Evolutionary conservation across 108 stramenopile genomes (phyloP).

Genomic region (Pseudonitzschia multiseries): DNA sequence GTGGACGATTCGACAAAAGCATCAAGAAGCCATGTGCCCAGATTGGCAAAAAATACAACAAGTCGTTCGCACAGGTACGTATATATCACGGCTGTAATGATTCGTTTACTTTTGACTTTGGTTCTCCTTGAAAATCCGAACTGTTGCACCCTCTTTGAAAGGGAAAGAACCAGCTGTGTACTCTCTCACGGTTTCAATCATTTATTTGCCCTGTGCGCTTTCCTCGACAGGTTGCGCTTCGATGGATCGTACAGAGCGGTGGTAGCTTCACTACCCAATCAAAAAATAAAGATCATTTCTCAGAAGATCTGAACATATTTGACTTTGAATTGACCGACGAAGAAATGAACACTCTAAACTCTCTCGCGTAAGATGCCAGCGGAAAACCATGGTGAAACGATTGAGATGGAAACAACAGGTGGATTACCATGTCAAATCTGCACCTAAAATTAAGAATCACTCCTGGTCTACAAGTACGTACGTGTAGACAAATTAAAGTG

Average conservation of each 20-base stretch:
- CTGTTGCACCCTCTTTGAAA: too few relatives aligned
- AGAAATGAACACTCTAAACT: constrained; percentile 52
- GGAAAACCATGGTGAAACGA: not conserved
- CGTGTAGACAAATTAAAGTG: too few relatives aligned
- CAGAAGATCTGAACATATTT: constrained; percentile 73
- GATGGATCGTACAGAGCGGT: constrained; percentile 77
- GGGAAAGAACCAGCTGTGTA: not conserved
- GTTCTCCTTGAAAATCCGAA: too few relatives aligned
- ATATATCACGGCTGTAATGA: not conserved
- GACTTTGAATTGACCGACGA: constrained; percentile 67
- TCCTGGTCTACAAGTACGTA: too few relatives aligned
- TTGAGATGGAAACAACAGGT: not conserved
- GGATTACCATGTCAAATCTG: not conserved
- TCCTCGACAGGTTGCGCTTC: constrained; percentile 54
- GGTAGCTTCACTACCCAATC: constrained; percentile 65
- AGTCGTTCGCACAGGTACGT: constrained; percentile 57
- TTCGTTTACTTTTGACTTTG: not conserved
- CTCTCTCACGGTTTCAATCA: not conserved
- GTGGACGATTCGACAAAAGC: constrained; percentile 42
- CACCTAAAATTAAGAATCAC: too few relatives aligned
- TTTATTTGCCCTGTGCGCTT: not conserved
- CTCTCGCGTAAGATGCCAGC: constrained; percentile 26
- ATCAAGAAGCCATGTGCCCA: constrained; percentile 47
- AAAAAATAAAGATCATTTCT: constrained; percentile 60
- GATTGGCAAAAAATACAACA: constrained; percentile 71